Percentiles rank a stretch among this genome's conserved stretches.
phyloP scores from a whole-genome alignment of 2,329 filamentous ascomycete genomes.

The Cyclaneusma minus region DNA sequence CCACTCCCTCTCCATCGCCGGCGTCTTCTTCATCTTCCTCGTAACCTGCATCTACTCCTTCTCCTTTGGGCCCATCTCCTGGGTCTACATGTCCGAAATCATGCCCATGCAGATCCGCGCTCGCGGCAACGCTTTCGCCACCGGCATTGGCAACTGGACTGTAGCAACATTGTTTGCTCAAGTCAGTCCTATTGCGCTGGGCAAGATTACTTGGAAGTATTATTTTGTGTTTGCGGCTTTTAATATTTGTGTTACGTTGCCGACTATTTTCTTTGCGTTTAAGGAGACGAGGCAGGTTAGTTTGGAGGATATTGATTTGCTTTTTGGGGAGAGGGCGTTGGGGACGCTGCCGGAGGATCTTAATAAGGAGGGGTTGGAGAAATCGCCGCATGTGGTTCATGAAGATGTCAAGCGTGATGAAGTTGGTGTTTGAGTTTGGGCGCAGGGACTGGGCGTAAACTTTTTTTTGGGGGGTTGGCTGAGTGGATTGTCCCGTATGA shows the following conservation, averaged over 20 bases:
- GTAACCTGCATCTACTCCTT: constrained; percentile 43
- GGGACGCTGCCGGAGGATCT: constrained; percentile 29
- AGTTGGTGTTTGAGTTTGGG: too few relatives aligned
- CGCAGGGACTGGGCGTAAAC: too few relatives aligned
- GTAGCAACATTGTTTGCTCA: constrained; percentile 44
- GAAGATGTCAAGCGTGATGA: too few relatives aligned
- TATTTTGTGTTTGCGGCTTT: constrained; percentile 41
- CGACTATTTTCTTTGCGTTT: constrained; percentile 34
- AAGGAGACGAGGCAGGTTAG: constrained; percentile 30
- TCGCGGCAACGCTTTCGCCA: constrained; percentile 39
- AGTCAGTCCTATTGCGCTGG: constrained; percentile 35
- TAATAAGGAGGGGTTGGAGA: too few relatives aligned
- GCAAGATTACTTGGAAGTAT: constrained; percentile 32
- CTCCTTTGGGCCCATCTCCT: constrained; percentile 42
- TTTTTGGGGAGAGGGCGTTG: constrained; percentile 35
- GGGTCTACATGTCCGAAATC: constrained; percentile 53
- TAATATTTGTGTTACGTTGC: constrained; percentile 21
- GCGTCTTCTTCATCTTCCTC: constrained; percentile 50
- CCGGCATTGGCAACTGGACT: constrained; percentile 41
- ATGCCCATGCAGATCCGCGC: constrained; percentile 51
- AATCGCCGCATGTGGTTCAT: too few relatives aligned
- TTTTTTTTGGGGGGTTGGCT: too few relatives aligned
- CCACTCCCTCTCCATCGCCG: constrained; percentile 36
- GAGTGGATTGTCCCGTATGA: too few relatives aligned
- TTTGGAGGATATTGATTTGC: constrained; percentile 40